Conservation (phyloP, 345 rosid species). For the Ricinus communis region DNA sequence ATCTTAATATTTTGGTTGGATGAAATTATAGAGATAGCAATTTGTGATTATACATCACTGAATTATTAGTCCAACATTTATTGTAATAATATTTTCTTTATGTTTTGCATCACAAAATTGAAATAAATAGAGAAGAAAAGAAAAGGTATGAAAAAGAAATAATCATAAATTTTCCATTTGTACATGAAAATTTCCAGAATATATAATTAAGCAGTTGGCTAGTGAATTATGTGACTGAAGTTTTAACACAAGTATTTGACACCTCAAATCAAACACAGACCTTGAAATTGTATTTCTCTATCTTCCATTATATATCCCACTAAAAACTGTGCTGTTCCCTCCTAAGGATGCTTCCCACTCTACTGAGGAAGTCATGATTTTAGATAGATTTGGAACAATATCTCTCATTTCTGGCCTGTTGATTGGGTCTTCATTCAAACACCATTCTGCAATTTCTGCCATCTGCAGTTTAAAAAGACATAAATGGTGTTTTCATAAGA, state of each 20-base stretch:
- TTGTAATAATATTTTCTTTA: no score
- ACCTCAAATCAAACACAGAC: not conserved
- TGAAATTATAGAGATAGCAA: no score
- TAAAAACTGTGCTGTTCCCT: constrained; percentile 58
- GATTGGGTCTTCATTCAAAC: constrained; percentile 50
- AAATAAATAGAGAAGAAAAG: no score
- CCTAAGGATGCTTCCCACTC: constrained; percentile 71
- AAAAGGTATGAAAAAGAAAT: no score
- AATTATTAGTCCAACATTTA: no score
- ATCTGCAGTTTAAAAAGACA: constrained; percentile 31
- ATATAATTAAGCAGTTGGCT: not conserved
- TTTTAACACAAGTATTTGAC: not conserved
- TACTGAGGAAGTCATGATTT: constrained; percentile 38
- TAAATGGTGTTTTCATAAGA: no score
- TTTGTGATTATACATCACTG: no score
- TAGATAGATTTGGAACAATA: constrained; percentile 36
- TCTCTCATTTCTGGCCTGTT: constrained; percentile 62
- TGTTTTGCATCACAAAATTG: no score
- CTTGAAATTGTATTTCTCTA: constrained; percentile 3
- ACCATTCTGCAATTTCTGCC: constrained; percentile 54
- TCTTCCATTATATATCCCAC: constrained; percentile 54
- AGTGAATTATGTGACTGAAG: not conserved
- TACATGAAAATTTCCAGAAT: not conserved
- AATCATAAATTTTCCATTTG: not conserved
- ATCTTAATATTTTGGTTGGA: no score